Conservation (phyloP, 1,284 basidiomycete species). For the Fomitopsis schrenkii region DNA sequence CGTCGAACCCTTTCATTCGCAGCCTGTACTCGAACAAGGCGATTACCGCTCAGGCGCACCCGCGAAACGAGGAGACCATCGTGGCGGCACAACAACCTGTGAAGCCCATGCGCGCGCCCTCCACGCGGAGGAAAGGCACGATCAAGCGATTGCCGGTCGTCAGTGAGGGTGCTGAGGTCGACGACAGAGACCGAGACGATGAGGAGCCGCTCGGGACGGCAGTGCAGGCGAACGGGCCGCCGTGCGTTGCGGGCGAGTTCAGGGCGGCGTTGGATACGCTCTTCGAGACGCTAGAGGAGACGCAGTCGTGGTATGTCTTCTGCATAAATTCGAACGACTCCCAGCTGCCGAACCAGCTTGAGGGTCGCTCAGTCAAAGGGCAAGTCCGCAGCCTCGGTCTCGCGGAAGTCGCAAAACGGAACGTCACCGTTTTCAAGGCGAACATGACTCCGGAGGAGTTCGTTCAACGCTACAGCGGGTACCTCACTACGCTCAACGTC, state of each 20-base stretch:
- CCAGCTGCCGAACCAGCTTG: slow-evolving; percentile 90
- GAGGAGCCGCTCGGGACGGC: slow-evolving; percentile 26
- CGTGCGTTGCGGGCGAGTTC: slow-evolving; percentile 89
- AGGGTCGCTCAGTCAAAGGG: slow-evolving; percentile 87
- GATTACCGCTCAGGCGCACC: slow-evolving; percentile 88
- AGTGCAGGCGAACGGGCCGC: slow-evolving; percentile 35
- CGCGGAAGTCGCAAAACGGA: slow-evolving; percentile 72
- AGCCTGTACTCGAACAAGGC: slow-evolving; percentile 85
- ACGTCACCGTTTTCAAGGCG: slow-evolving; percentile 72
- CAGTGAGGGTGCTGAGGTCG: slow-evolving; percentile 48
- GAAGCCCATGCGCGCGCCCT: slow-evolving; percentile 90
- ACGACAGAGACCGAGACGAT: slow-evolving; percentile 52
- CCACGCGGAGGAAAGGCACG: slow-evolving; percentile 76
- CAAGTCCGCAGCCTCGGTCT: slow-evolving; percentile 85
- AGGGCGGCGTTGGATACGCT: slow-evolving; percentile 78
- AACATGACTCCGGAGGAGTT: slow-evolving; percentile 89
- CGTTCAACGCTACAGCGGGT: slow-evolving; percentile 74
- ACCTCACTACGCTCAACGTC: slow-evolving; percentile 44
- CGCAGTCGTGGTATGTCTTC: slow-evolving; percentile 90
- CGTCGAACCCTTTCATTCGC: slow-evolving; percentile 88
- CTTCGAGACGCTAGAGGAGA: slow-evolving; percentile 87
- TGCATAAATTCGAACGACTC: slow-evolving; percentile 95
- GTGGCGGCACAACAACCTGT: slow-evolving; percentile 91
- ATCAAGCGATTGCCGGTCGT: slow-evolving; percentile 60
- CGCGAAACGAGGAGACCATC: slow-evolving; percentile 90